Percentiles rank a stretch among this genome's conserved stretches.
These are phyloP conservation scores for Dinochytrium kinnereticum DNA, from an alignment of 371 early-diverging fungal species.

Conservation along the genomic window DNA sequence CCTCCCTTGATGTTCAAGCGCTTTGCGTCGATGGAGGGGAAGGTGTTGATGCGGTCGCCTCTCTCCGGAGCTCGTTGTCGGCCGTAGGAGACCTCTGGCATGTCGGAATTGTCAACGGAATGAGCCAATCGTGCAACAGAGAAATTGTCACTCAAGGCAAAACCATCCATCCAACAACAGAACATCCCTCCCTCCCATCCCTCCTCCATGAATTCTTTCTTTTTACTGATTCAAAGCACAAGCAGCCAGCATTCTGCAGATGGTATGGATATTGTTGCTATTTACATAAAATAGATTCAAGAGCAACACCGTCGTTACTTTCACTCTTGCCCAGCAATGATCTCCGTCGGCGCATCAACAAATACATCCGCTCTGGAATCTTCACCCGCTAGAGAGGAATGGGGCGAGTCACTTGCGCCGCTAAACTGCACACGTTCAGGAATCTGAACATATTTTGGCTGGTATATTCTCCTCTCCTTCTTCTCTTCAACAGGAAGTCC, in stretches of 20 bases:
- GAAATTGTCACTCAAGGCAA: too few species aligned
- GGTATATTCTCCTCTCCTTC: background rate
- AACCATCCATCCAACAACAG: too few species aligned
- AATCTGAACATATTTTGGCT: background rate
- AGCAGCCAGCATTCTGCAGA: too few species aligned
- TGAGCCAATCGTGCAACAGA: too few species aligned
- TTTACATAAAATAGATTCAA: too few species aligned
- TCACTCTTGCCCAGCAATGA: too few species aligned
- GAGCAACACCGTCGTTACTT: too few species aligned
- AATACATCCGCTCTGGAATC: background rate
- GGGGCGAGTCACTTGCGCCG: background rate
- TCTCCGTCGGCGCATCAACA: slow-evolving; percentile 11
- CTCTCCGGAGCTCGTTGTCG: too few species aligned
- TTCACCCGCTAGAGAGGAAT: background rate
- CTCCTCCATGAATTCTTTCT: too few species aligned
- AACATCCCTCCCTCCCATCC: too few species aligned
- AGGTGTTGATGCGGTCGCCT: background rate
- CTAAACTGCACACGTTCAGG: background rate
- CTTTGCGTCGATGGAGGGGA: slow-evolving; percentile 6
- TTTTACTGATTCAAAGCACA: too few species aligned
- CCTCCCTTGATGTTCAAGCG: background rate
- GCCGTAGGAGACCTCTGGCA: background rate
- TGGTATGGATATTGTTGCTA: too few species aligned
- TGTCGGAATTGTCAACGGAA: background rate
- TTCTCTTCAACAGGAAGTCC: slow-evolving; percentile 1